phyloP scores from a whole-genome alignment of 306 rosid species.

The Aeschynomene evenia region DNA sequence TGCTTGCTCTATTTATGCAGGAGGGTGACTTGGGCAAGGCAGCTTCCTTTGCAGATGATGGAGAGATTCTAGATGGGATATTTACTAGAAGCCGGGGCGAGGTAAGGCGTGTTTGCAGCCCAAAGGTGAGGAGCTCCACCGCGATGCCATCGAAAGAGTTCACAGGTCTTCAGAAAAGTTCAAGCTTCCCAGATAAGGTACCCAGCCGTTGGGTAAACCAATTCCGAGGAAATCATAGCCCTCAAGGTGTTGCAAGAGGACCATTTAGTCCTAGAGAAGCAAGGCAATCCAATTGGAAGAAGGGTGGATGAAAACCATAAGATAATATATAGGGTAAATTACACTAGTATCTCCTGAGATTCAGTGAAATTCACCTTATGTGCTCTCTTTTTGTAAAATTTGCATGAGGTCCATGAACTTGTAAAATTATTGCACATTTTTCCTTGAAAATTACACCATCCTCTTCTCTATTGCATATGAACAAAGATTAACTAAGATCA shows the following conservation, averaged over 20 bases:
- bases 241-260: constrained; percentile 39
- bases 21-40: constrained; percentile 51
- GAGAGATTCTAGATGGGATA: constrained; percentile 62
- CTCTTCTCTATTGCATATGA: too few species aligned
- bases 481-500: too few species aligned
- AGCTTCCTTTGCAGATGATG: constrained; percentile 56
- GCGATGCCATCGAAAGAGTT: constrained; percentile 40
- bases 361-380: too few species aligned
- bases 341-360: too few species aligned
- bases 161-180: constrained; percentile 29
- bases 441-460: too few species aligned
- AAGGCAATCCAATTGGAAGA: constrained; percentile 45
- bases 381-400: too few species aligned
- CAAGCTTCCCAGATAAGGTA: constrained; percentile 38
- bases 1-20: constrained; percentile 30
- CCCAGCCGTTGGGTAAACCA: constrained; percentile 43
- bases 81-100: constrained; percentile 68
- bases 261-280: constrained; percentile 46
- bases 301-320: constrained; percentile 30
- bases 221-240: constrained; percentile 42
- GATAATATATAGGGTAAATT: not conserved
- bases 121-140: constrained; percentile 41
- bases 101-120: constrained; percentile 56
- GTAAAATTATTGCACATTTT: too few species aligned
- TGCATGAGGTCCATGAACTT: too few species aligned